phyloP scores from a whole-genome alignment of 768 basidiomycete species.

The Lactifluus echinatus region DNA sequence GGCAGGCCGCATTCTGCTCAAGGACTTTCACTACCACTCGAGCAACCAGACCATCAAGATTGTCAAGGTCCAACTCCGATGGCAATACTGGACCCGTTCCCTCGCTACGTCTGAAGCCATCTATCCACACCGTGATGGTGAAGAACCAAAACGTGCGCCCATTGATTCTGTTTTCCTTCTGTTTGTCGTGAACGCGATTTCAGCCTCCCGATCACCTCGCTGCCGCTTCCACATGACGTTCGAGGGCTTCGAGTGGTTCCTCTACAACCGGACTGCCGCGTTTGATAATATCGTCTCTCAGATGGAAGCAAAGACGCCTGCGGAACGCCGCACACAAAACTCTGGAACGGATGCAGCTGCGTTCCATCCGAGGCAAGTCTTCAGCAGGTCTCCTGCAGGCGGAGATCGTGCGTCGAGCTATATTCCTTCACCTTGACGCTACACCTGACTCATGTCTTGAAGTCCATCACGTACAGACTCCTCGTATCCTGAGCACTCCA shows the following conservation, averaged over 20 bases:
- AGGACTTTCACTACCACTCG: constrained; percentile 83
- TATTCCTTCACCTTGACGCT: neutral
- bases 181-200: constrained; percentile 16
- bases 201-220: constrained; percentile 34
- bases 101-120: constrained; percentile 72
- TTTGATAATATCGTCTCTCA: constrained; percentile 82
- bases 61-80: constrained; percentile 78
- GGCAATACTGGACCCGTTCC: constrained; percentile 89
- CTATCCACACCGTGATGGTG: constrained; percentile 36
- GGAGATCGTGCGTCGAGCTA: constrained; percentile 23
- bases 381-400: constrained; percentile 24
- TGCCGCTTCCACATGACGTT: constrained; percentile 76
- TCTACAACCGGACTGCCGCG: constrained; percentile 85
- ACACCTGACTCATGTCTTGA: neutral
- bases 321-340: constrained; percentile 17
- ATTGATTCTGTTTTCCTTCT: neutral
- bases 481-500: constrained; percentile 14
- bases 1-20: constrained; percentile 79
- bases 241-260: constrained; percentile 86
- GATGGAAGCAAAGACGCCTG: constrained; percentile 41
- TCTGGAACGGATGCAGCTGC: constrained; percentile 18
- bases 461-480: neutral
- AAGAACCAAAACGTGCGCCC: constrained; percentile 40
- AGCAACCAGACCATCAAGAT: constrained; percentile 85
- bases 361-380: constrained; percentile 24